These are phyloP conservation scores for Daldinia sp. DNA, from an alignment of 2,329 filamentous ascomycete genomes.

Conservation along the genomic window DNA sequence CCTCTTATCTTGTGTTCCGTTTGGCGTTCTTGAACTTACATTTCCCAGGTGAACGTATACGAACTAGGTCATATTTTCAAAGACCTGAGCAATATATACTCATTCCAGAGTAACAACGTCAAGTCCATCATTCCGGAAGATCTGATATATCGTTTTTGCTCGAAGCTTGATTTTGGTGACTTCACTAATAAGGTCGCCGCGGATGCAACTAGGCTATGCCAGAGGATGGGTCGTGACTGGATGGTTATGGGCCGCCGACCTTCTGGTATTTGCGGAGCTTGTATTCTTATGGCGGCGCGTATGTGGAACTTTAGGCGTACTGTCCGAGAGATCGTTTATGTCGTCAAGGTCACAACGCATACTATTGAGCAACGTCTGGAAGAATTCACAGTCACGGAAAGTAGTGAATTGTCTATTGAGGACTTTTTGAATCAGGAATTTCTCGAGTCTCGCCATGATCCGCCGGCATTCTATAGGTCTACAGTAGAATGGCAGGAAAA, in stretches of 20 bases:
- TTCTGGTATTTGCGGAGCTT: constrained; percentile 92
- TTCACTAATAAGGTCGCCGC: constrained; percentile 84
- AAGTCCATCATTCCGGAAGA: constrained; percentile 84
- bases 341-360: constrained; percentile 93
- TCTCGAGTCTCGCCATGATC: constrained; percentile 77
- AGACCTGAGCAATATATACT: constrained; percentile 75
- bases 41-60: constrained; percentile 80
- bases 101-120: constrained; percentile 66
- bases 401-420: constrained; percentile 84
- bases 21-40: not conserved
- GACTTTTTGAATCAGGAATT: constrained; percentile 80
- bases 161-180: constrained; percentile 88
- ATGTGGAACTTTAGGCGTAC: constrained; percentile 99
- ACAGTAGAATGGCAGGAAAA: constrained; percentile 66
- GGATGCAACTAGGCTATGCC: constrained; percentile 86
- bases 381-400: constrained; percentile 89
- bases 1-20: not conserved
- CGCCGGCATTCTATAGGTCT: constrained; percentile 80
- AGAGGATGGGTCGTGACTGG: constrained; percentile 96
- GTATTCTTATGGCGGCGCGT: constrained; percentile 90
- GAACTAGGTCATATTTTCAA: constrained; percentile 91
- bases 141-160: constrained; percentile 89
- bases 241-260: constrained; percentile 94
- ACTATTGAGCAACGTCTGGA: constrained; percentile 91
- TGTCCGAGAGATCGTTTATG: constrained; percentile 93